Base-by-base conservation (phyloP, 2,329 filamentous ascomycete genomes). In the Clarireedia sp. region DNA sequence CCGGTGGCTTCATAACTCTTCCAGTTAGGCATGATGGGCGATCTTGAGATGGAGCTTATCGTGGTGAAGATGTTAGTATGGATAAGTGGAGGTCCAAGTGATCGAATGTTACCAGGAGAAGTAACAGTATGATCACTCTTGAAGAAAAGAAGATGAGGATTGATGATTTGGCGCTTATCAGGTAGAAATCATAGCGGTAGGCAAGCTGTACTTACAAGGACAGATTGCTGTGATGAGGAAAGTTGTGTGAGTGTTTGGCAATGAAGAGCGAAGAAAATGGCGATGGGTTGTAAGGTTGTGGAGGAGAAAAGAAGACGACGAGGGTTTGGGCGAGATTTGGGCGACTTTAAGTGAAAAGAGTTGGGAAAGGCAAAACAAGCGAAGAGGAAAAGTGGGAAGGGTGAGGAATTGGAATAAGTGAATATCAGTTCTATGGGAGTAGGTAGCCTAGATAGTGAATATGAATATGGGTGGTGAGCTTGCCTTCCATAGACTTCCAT, bases 1-100 rank as follows among this genome's bases (percentile, higher is more conserved):
- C 54, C 54, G 60, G 81, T 79, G 0, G 78, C 74, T 67, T 85
- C 81, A 65, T 81, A 83, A 2, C 73, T 75, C 59, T 77, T 79
- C 71, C 83, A 85, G 61, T 81, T 83, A 3, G 77, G 71, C 78
- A 81, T 81, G 1, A 17, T n/a, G 69, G 60, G 41, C 36, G 62
- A 12, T 48, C 10, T 36, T 7, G 24, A 43, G 10, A 7, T 17
- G 19, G 19, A 7, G 19, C 14, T 9, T 9, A 12, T 40, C 16
- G 14, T 9, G 1, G 36, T 14, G 23, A n/a, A 33, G 29, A 23
- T 33, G 6, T 7, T 23, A 9, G 24, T 2, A 21, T n/a, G 17
- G n/a, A 41, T 12, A 33, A 24, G 14, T 6, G n/a, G 7, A 53
- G 17, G 21, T 21, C 3, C 3, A 29, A 24, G 19, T 37, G 14